phyloP scores from a whole-genome alignment of 1,284 basidiomycete species.

The Neonothopanus nambi region DNA sequence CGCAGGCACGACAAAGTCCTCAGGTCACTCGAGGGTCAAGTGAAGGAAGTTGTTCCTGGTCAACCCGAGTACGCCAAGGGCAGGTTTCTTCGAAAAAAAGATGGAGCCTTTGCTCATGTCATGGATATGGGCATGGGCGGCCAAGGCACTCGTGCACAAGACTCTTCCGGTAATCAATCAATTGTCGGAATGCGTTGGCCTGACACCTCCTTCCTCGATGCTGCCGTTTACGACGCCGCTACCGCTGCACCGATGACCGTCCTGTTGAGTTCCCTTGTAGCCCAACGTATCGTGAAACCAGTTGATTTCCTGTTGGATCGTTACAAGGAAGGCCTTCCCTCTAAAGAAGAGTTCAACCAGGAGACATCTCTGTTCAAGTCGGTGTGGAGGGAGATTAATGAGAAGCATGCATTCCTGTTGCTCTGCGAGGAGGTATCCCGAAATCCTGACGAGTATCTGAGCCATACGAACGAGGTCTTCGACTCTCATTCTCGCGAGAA shows the following conservation, averaged over 20 bases:
- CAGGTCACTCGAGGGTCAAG: not conserved
- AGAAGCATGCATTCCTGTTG: conserved; percentile 3
- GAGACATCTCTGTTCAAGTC: not conserved
- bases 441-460: not conserved
- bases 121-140: conserved; percentile 8
- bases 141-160: not conserved
- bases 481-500: not conserved
- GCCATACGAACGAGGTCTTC: not conserved
- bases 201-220: not conserved
- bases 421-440: conserved; percentile 1
- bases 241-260: conserved; percentile 3
- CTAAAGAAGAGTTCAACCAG: not conserved
- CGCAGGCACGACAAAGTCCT: not conserved
- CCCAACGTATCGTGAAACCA: not conserved
- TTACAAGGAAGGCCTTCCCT: not conserved
- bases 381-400: conserved; percentile 2
- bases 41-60: conserved; percentile 1
- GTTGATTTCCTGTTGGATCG: not conserved
- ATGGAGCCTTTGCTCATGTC: not conserved
- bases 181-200: conserved; percentile 3
- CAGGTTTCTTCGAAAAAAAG: not conserved
- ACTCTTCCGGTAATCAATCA: not conserved
- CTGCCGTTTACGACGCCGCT: not conserved
- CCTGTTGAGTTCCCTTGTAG: not conserved
- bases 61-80: conserved; percentile 11